phyloP scores from a whole-genome alignment of 164 flowering plant species.

The Vitis vinifera region DNA sequence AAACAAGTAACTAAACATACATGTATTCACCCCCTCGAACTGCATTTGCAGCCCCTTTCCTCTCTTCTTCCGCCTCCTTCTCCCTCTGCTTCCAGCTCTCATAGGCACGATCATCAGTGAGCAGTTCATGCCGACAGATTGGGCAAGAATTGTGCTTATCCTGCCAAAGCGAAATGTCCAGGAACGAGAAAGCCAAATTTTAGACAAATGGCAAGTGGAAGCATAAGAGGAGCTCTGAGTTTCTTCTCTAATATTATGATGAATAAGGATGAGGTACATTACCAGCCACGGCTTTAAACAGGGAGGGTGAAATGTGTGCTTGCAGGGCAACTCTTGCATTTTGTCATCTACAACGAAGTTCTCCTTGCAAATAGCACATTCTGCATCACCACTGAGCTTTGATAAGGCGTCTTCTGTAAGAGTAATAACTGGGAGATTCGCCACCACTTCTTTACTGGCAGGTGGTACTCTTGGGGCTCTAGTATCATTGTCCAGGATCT shows the following conservation, averaged over 20 bases:
- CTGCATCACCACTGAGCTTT: slow-evolving; percentile 64
- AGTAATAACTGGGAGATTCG: slow-evolving; percentile 73
- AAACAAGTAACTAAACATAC: slow-evolving; percentile 55
- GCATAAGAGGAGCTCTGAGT: neutral
- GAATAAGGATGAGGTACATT: slow-evolving; percentile 5
- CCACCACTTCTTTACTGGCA: slow-evolving; percentile 90
- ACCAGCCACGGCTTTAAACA: slow-evolving; percentile 99
- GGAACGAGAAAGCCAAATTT: too few species aligned
- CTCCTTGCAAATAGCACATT: slow-evolving; percentile 87
- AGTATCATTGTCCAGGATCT: slow-evolving; percentile 42
- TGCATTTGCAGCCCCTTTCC: slow-evolving; percentile 96
- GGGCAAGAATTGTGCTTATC: slow-evolving; percentile 97
- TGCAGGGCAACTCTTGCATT: slow-evolving; percentile 98
- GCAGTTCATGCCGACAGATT: slow-evolving; percentile 81
- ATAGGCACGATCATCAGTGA: slow-evolving; percentile 87
- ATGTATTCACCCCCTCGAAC: slow-evolving; percentile 95
- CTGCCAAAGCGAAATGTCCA: slow-evolving; percentile 34
- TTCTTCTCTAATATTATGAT: neutral
- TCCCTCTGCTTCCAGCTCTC: slow-evolving; percentile 93
- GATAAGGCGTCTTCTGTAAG: slow-evolving; percentile 61
- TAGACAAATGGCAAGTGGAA: neutral
- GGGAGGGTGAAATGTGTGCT: slow-evolving; percentile 85
- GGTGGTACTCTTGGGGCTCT: slow-evolving; percentile 68
- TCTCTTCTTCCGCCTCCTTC: slow-evolving; percentile 86
- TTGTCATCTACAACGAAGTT: slow-evolving; percentile 59